phyloP scores from a whole-genome alignment of 129 eudicot species.

The Tanacetum coccineum region DNA sequence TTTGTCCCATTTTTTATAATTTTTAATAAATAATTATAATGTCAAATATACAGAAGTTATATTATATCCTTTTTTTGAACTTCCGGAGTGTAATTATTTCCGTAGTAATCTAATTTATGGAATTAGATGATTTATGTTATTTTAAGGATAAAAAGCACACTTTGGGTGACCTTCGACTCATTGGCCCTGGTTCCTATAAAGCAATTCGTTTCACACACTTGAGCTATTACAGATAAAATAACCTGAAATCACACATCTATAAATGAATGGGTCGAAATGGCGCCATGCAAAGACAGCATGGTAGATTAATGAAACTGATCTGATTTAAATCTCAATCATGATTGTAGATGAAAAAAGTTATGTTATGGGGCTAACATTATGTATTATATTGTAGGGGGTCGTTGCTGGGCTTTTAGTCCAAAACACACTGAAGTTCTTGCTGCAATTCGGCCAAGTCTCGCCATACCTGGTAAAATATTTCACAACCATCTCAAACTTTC shows the following conservation, averaged over 20 bases:
- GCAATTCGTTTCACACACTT: neutral
- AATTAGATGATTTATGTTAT: neutral
- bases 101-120: neutral
- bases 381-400: constrained; percentile 56
- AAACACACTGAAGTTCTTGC: constrained; percentile 82
- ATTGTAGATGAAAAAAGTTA: neutral
- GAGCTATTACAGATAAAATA: neutral
- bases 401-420: constrained; percentile 97
- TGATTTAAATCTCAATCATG: neutral
- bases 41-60: neutral
- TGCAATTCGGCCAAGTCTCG: constrained; percentile 75
- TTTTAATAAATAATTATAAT: neutral
- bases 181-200: neutral
- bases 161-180: neutral
- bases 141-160: neutral
- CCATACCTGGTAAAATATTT: constrained; percentile 67
- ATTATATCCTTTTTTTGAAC: too few relatives aligned
- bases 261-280: neutral
- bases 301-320: too few relatives aligned
- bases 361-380: constrained; percentile 2
- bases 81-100: neutral
- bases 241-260: neutral
- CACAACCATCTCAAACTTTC: constrained; percentile 12
- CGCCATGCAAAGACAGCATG: too few relatives aligned
- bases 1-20: too few relatives aligned